Conservation (phyloP, 129 eudicot genomes). For the Artemisia annua region DNA sequence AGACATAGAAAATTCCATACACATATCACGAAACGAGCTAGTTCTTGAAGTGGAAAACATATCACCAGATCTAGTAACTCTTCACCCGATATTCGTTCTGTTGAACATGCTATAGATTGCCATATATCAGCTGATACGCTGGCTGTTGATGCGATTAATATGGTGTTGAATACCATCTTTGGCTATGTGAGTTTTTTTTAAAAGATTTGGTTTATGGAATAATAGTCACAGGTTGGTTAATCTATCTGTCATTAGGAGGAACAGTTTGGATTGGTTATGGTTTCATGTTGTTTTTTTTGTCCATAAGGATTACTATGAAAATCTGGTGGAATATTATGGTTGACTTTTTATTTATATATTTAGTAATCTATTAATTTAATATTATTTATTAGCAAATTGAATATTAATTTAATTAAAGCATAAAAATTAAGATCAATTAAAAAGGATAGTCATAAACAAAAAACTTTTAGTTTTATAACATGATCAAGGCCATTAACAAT, state of each 20-base stretch:
- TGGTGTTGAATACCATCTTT: conserved; percentile 48
- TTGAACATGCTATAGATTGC: conserved; percentile 52
- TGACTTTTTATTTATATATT: too few species aligned
- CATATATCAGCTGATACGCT: conserved; percentile 50
- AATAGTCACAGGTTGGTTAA: conserved; percentile 11
- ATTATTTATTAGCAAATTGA: too few species aligned
- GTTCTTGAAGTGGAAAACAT: conserved; percentile 57
- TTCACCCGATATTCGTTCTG: conserved; percentile 42
- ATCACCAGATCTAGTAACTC: conserved; percentile 51
- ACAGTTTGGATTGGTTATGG: neutral
- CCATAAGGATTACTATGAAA: too few species aligned
- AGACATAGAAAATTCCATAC: conserved; percentile 57
- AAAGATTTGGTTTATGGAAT: neutral
- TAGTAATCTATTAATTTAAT: too few species aligned
- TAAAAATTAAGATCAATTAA: too few species aligned
- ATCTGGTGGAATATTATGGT: too few species aligned
- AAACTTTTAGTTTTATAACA: too few species aligned
- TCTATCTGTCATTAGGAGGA: conserved; percentile 9
- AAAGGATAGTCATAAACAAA: too few species aligned
- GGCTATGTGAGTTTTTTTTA: neutral
- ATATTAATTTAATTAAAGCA: too few species aligned
- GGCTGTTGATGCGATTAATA: conserved; percentile 44
- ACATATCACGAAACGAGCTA: conserved; percentile 47
- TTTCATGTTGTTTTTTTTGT: neutral
- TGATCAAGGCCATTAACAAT: too few species aligned